Conservation (phyloP, 129 eudicot species). For the Solidago caesia region DNA sequence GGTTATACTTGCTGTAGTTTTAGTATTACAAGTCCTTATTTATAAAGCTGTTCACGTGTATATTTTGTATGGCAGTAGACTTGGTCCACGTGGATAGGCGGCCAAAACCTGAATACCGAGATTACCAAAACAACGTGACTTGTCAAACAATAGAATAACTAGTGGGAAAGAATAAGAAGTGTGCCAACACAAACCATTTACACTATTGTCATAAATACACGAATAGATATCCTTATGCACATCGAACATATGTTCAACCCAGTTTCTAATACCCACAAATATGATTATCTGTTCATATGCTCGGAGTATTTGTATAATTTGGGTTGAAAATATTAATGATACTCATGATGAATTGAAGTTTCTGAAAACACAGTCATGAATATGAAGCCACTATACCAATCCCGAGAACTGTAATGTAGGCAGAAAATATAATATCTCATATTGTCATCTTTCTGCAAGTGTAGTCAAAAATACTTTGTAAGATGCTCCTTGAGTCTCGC, state of each 20-base stretch:
- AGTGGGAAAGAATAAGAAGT: background rate
- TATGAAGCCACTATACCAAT: slow-evolving; percentile 16
- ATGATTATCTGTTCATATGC: background rate
- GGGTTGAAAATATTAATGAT: slow-evolving; percentile 17
- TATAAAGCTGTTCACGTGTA: no score
- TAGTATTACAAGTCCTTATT: no score
- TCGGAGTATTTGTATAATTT: slow-evolving; percentile 5
- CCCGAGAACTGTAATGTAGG: background rate
- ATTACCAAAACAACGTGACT: background rate
- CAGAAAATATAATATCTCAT: slow-evolving; percentile 23
- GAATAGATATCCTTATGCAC: background rate
- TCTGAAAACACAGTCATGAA: slow-evolving; percentile 27
- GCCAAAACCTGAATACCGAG: no score
- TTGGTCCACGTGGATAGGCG: no score
- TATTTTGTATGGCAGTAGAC: no score
- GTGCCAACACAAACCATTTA: background rate
- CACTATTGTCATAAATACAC: background rate
- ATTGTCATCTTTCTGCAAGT: slow-evolving; percentile 59
- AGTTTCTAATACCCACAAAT: background rate
- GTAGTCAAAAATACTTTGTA: slow-evolving; percentile 62
- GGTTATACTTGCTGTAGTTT: no score
- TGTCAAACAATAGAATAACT: no score
- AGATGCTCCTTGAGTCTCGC: slow-evolving; percentile 51
- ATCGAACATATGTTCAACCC: slow-evolving; percentile 18
- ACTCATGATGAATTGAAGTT: slow-evolving; percentile 17